These are phyloP conservation scores for Hysterium pulicare DNA, from an alignment of 2,329 filamentous ascomycete species.

Conservation along the genomic window DNA sequence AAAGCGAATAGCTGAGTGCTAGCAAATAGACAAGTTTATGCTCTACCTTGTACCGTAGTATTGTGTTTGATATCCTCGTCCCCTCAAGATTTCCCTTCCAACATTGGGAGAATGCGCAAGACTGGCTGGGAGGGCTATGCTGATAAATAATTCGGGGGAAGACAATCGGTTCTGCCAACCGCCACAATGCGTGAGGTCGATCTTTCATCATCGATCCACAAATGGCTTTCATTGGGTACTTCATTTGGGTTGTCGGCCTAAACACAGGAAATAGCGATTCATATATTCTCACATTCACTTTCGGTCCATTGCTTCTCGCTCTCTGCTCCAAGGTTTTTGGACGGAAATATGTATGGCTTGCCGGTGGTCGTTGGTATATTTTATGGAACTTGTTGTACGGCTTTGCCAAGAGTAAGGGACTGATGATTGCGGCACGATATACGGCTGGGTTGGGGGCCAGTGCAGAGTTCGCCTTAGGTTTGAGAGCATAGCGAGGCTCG, in stretches of 20 bases:
- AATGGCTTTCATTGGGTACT: too few species aligned
- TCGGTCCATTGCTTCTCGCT: constrained; percentile 71
- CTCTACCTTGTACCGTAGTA: constrained; percentile 1
- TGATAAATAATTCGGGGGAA: too few species aligned
- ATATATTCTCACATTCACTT: constrained; percentile 22
- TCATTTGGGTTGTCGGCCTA: too few species aligned
- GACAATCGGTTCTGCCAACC: too few species aligned
- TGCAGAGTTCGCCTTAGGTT: constrained; percentile 16
- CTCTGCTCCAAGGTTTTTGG: constrained; percentile 72
- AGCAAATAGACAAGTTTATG: too few species aligned
- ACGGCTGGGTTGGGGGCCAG: constrained; percentile 18
- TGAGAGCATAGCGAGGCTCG: neutral
- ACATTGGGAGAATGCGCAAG: too few species aligned
- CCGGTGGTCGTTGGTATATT: constrained; percentile 15
- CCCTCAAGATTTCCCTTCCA: neutral
- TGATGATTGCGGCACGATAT: constrained; percentile 15
- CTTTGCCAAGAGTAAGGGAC: constrained; percentile 5
- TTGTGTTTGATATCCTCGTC: neutral
- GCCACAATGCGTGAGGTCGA: too few species aligned
- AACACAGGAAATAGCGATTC: neutral
- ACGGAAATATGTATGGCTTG: constrained; percentile 58
- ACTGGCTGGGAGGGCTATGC: too few species aligned
- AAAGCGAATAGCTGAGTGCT: too few species aligned
- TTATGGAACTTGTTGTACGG: constrained; percentile 19
- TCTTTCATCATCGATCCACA: too few species aligned